Evolutionary conservation across 306 rosid genomes (phyloP), one percentile per base, ranked within the genome.

Genomic region (Vicia faba): DNA sequence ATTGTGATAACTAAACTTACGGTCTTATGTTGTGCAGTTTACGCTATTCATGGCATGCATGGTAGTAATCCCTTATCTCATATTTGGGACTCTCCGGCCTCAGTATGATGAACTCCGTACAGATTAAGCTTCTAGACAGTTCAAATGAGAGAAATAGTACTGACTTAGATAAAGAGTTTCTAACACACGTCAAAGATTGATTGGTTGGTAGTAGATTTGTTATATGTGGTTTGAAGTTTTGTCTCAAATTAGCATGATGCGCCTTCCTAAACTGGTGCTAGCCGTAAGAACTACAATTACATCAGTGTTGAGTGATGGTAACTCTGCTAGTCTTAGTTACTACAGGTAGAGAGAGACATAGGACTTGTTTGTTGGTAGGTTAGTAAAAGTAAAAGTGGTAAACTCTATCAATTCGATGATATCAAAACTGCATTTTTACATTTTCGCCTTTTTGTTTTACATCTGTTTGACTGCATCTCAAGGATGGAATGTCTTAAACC

Each of bases 1-100:
- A 51, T 11, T 72, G 55, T 74, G 60, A 64, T 69, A 29, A 75
- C 78, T 51, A 54, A 70, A 57, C 64, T n/a, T 54, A 65, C 75
- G 50, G 54, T 79, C 46, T 71, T 64, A 2, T 69, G 25, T 64
- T 71, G 31, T 86, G 90, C 99, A 95, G 99, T 95, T 90, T 78
- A 90, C 99, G 5, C 80, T 90, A 68, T 95, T 95, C 85, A 95
- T 95, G 97, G 95, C 96, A 54, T 78, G 85, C 88, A 95, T 88
- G 97, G 89, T 95, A 69, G 83, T 87, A 76, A 79, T 87, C 76
- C 99, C 97, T 44, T 81, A 75, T 84, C 78, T 91, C 51, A 73
- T 85, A 72, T 81, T 88, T 29, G 95, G 89, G 82, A 88, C 75
- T 53, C 85, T 86, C 66, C 81, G 84, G 77, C 87, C 86, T 15